A percentile compares a stretch with the other conserved stretches of the same genome.
These are phyloP conservation scores for Phalaenopsis equestris DNA, from an alignment of 106 monocot genomes.

Conservation along the genomic window DNA sequence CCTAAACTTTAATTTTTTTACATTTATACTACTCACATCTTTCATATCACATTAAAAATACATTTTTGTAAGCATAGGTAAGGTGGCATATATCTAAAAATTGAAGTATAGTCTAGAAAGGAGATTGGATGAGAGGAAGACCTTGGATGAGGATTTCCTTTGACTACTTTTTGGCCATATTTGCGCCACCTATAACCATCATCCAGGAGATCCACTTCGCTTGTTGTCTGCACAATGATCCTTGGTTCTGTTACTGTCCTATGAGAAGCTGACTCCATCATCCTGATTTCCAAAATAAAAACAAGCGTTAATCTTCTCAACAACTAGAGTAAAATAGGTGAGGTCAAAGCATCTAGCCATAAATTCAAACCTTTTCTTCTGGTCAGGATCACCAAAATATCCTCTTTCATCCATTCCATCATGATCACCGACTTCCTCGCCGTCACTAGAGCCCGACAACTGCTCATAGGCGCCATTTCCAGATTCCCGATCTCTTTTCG, in stretches of 20 bases:
- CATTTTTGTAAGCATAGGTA: no score
- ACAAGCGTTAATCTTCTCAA: background rate
- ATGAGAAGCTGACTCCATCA: conserved; percentile 33
- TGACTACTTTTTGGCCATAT: conserved; percentile 94
- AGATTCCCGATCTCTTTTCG: conserved; percentile 24
- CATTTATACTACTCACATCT: no score
- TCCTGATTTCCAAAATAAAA: conserved; percentile 22
- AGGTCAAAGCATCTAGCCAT: background rate
- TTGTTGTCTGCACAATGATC: conserved; percentile 90
- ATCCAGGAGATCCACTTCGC: conserved; percentile 86
- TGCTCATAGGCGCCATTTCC: conserved; percentile 37
- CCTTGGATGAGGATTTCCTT: conserved; percentile 88
- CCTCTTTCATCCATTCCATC: conserved; percentile 21
- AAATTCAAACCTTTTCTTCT: conserved; percentile 49
- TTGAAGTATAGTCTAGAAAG: background rate
- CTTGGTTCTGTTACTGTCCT: conserved; percentile 56
- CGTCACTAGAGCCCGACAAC: conserved; percentile 62
- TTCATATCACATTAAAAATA: no score
- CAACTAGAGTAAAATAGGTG: background rate
- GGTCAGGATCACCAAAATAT: conserved; percentile 32
- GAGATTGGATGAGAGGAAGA: conserved; percentile 7
- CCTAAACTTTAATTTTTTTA: no score
- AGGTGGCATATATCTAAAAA: no score
- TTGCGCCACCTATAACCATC: conserved; percentile 98
- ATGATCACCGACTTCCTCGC: conserved; percentile 48